phyloP scores from a whole-genome alignment of 352 stramenopile genomes.

The Globisporangium camurandrum region DNA sequence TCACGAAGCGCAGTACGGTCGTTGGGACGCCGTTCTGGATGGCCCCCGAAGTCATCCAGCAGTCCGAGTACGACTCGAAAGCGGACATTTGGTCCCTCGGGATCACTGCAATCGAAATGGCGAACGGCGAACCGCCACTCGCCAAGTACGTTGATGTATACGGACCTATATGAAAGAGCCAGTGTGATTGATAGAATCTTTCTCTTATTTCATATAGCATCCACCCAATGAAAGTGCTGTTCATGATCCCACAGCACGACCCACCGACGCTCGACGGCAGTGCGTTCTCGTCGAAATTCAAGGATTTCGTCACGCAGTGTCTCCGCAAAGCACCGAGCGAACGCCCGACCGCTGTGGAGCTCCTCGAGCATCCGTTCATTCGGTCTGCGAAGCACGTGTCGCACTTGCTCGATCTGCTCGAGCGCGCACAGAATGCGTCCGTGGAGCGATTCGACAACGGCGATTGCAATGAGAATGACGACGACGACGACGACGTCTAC shows the following conservation, averaged over 20 bases:
- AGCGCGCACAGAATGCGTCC: constrained; percentile 11
- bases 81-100: constrained; percentile 98
- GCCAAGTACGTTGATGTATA: constrained; percentile 41
- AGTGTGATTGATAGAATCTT: background rate
- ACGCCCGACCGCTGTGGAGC: constrained; percentile 71
- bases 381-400: constrained; percentile 56
- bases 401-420: constrained; percentile 62
- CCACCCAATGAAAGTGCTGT: constrained; percentile 98
- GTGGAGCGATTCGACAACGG: constrained; percentile 5
- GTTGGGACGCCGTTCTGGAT: constrained; percentile 99
- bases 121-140: constrained; percentile 93
- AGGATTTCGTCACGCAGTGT: constrained; percentile 87
- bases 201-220: constrained; percentile 86
- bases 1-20: constrained; percentile 97
- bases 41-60: constrained; percentile 84
- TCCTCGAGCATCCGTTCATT: constrained; percentile 87
- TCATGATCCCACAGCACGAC: constrained; percentile 96
- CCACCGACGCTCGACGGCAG: constrained; percentile 77
- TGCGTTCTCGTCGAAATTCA: constrained; percentile 66
- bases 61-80: constrained; percentile 93
- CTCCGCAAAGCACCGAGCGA: constrained; percentile 84
- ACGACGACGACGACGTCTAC: background rate
- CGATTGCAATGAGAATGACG: background rate
- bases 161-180: background rate
- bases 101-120: constrained; percentile 99